Evolutionary conservation across 208 protist species (phyloP).

Genomic region (Wallacemonas sp.): DNA sequence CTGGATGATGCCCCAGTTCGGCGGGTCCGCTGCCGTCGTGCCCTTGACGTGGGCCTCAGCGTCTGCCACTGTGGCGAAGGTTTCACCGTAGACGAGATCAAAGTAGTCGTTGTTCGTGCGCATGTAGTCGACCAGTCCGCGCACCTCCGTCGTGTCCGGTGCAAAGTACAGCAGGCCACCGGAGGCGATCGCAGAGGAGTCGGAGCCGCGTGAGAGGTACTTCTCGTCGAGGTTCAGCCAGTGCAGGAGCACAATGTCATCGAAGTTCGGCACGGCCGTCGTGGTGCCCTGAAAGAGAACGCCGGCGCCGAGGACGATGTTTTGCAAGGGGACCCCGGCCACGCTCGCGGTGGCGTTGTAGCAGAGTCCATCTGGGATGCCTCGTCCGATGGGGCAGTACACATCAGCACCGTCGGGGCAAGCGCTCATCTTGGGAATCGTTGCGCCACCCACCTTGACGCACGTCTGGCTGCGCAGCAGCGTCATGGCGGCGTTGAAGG

Average conservation of each 20-base stretch:
- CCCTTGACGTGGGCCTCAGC: conserved; percentile 22
- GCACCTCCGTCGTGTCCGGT: conserved; percentile 35
- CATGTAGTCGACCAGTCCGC: conserved; percentile 41
- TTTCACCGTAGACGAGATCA: conserved; percentile 38
- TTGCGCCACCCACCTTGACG: background rate
- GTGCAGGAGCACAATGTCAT: conserved; percentile 52
- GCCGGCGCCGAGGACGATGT: background rate
- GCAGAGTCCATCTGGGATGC: conserved; percentile 31
- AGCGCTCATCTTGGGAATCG: conserved; percentile 15
- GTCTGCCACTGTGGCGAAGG: conserved; percentile 25
- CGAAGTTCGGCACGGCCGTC: conserved; percentile 31
- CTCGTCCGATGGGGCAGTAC: conserved; percentile 29
- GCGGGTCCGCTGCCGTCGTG: conserved; percentile 19
- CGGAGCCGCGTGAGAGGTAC: background rate
- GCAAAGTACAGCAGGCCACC: conserved; percentile 52
- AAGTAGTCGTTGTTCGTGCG: conserved; percentile 32
- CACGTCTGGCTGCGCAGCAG: conserved; percentile 13
- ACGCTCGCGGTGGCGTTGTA: conserved; percentile 16
- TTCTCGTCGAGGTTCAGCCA: conserved; percentile 38
- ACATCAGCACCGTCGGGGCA: conserved; percentile 11
- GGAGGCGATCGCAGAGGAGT: background rate
- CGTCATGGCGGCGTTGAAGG: conserved; percentile 12
- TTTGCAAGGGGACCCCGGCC: background rate
- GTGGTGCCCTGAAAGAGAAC: conserved; percentile 19
- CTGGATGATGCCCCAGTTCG: conserved; percentile 54